These are phyloP conservation scores for Elaeis guineensis DNA, from an alignment of 176 grass and related monocot species.

Conservation along the genomic window DNA sequence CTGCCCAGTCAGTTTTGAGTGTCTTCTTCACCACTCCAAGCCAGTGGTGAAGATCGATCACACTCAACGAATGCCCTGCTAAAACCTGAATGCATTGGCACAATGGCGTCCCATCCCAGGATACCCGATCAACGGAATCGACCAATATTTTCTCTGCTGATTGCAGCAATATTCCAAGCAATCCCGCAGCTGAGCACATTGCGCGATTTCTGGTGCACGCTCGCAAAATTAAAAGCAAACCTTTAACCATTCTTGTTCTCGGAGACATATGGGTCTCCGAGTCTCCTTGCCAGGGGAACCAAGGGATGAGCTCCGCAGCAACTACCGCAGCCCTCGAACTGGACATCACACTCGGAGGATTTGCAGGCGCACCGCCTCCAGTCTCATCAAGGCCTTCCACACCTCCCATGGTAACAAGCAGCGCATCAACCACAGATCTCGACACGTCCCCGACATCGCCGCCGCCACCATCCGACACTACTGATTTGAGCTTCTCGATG, in stretches of 20 bases:
- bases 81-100: conserved; percentile 73
- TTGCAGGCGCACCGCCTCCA: conserved; percentile 17
- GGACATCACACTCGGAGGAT: conserved; percentile 62
- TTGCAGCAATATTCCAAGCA: conserved; percentile 48
- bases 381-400: conserved; percentile 58
- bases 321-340: conserved; percentile 49
- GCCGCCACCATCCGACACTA: conserved; percentile 26
- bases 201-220: conserved; percentile 83
- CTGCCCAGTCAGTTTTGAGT: conserved; percentile 54
- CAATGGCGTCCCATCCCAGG: conserved; percentile 56
- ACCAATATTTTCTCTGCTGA: conserved; percentile 64
- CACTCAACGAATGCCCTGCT: conserved; percentile 65
- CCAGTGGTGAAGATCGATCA: conserved; percentile 72
- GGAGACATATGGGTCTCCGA: conserved; percentile 47
- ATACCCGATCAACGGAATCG: conserved; percentile 19
- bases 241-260: conserved; percentile 55
- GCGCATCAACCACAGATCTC: conserved; percentile 62
- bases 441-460: conserved; percentile 34
- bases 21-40: conserved; percentile 58
- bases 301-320: conserved; percentile 56
- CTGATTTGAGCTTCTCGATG: conserved; percentile 30
- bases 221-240: conserved; percentile 47
- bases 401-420: conserved; percentile 77
- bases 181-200: conserved; percentile 78
- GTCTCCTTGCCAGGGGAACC: conserved; percentile 61